These are phyloP conservation scores for Irpex sp. DNA, from an alignment of 1,284 basidiomycete genomes.

Conservation along the genomic window DNA sequence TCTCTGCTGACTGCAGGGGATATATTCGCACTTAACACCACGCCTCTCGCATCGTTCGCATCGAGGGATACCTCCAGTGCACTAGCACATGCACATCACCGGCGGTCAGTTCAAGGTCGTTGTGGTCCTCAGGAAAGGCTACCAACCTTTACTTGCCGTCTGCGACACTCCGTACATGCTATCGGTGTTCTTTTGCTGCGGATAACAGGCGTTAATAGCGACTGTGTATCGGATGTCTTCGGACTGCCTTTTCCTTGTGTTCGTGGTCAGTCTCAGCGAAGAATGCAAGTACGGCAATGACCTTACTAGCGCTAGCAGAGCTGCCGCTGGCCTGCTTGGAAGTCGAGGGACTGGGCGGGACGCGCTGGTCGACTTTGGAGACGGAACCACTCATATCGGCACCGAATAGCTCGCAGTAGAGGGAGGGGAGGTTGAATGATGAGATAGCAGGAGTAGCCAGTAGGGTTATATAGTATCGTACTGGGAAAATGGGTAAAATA, in stretches of 20 bases:
- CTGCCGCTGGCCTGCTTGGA: conserved; percentile 3
- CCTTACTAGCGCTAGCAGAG: conserved; percentile 8
- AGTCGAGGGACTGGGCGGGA: conserved; percentile 4
- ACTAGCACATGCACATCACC: conserved; percentile 15
- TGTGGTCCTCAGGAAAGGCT: neutral
- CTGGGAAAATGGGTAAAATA: conserved; percentile 12
- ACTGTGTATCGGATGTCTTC: conserved; percentile 13
- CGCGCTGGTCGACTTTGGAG: conserved; percentile 3
- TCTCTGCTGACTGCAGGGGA: conserved; percentile 29
- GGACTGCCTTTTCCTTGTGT: neutral
- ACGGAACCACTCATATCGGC: conserved; percentile 2
- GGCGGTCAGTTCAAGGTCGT: neutral
- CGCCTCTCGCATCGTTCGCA: conserved; percentile 32
- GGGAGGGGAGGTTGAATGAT: neutral
- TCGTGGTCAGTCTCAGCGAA: conserved; percentile 1
- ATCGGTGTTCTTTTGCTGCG: conserved; percentile 42
- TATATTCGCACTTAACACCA: conserved; percentile 30
- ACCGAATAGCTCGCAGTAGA: neutral
- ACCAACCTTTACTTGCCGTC: conserved; percentile 48
- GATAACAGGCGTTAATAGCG: conserved; percentile 24
- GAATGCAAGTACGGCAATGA: neutral
- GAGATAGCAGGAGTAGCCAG: neutral
- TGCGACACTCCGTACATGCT: conserved; percentile 50
- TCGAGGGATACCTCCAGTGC: conserved; percentile 26
- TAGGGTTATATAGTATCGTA: conserved; percentile 10